Percentiles rank a stretch among this genome's conserved stretches.
phyloP scores from a whole-genome alignment of 495 filamentous ascomycete species.

The Podospora pseudoanserina region DNA sequence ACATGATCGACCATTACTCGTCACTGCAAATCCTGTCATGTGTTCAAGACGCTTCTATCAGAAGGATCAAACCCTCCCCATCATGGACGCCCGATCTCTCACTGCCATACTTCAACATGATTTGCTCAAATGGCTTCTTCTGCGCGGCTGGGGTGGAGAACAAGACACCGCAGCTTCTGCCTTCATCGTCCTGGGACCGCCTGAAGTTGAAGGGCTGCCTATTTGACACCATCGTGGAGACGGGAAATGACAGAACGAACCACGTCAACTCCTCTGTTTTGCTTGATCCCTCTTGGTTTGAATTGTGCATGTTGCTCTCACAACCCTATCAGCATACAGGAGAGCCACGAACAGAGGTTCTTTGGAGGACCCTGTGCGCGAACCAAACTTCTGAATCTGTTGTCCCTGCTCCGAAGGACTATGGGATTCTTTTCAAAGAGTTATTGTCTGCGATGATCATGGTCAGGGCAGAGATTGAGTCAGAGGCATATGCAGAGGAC shows the following conservation, averaged over 20 bases:
- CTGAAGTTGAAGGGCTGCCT: neutral
- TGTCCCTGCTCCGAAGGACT: conserved; percentile 8
- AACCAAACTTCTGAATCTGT: conserved; percentile 11
- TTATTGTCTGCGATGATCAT: conserved; percentile 17
- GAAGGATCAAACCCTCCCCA: conserved; percentile 6
- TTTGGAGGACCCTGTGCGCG: conserved; percentile 18
- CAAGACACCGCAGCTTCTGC: neutral
- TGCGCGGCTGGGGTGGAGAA: conserved; percentile 7
- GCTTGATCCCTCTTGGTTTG: neutral
- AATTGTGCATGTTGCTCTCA: conserved; percentile 11
- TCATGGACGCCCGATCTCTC: conserved; percentile 19
- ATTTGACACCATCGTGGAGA: neutral
- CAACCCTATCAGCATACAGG: conserved; percentile 10
- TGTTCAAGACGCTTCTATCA: conserved; percentile 11
- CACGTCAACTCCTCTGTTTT: neutral
- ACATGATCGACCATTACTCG: conserved; percentile 11
- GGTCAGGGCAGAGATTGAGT: conserved; percentile 15
- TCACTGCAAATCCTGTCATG: conserved; percentile 13
- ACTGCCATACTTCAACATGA: conserved; percentile 16
- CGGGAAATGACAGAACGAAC: neutral
- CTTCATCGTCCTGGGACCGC: neutral
- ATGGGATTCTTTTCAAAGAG: conserved; percentile 14
- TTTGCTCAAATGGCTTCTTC: conserved; percentile 11
- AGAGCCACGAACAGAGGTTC: conserved; percentile 13
- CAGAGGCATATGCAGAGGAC: conserved; percentile 11